A percentile compares a stretch with the other conserved stretches of the same genome.
These are phyloP conservation scores for Flueggea neowawraea DNA, from an alignment of 441 rosid species.

Conservation along the genomic window DNA sequence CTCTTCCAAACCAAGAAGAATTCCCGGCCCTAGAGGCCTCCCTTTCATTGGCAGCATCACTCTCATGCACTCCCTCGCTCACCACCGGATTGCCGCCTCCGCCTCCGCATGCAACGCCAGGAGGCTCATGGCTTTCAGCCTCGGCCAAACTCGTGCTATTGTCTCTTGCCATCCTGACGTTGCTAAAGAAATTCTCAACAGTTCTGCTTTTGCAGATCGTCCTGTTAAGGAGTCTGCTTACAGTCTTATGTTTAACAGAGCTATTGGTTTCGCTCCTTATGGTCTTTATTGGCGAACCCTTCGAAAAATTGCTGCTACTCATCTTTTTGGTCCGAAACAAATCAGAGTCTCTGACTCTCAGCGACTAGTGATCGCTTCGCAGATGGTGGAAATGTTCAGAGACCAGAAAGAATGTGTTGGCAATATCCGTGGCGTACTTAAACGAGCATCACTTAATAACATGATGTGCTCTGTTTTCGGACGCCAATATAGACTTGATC, in stretches of 20 bases:
- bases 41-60: conserved; percentile 72
- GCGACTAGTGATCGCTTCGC: conserved; percentile 38
- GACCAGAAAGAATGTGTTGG: conserved; percentile 16
- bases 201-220: conserved; percentile 76
- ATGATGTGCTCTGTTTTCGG: conserved; percentile 89
- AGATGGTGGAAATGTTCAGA: conserved; percentile 45
- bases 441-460: conserved; percentile 70
- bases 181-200: conserved; percentile 70
- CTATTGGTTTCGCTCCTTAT: conserved; percentile 87
- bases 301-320: conserved; percentile 60
- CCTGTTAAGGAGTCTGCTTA: conserved; percentile 81
- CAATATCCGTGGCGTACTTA: conserved; percentile 50
- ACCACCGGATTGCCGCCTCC: conserved; percentile 51
- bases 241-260: conserved; percentile 78
- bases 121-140: conserved; percentile 85
- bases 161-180: conserved; percentile 76
- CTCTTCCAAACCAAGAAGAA: conserved; percentile 14
- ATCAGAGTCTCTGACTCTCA: conserved; percentile 52
- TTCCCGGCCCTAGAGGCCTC: conserved; percentile 80
- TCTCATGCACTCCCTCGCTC: conserved; percentile 67
- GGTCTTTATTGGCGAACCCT: conserved; percentile 82
- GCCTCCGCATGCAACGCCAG: conserved; percentile 43
- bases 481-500: conserved; percentile 41
- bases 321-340: conserved; percentile 71
- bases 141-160: conserved; percentile 64